These are phyloP conservation scores for Rhododendron mucronatum DNA, from an alignment of 148 eudicot species.

Conservation along the genomic window DNA sequence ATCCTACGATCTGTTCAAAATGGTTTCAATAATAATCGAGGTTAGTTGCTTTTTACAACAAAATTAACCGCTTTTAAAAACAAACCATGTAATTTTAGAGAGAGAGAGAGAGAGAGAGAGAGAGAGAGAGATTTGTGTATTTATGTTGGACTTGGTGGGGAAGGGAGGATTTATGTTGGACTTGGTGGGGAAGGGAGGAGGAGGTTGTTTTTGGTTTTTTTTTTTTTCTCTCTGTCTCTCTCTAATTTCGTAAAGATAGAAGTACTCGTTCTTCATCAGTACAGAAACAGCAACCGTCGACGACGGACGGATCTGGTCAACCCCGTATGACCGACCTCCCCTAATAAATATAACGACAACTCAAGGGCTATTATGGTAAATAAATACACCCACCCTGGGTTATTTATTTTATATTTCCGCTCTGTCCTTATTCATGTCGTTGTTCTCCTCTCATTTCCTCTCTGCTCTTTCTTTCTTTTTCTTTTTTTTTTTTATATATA, in stretches of 20 bases:
- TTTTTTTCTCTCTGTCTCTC: background rate
- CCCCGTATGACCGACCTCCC: slow-evolving; percentile 34
- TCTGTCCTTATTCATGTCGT: slow-evolving; percentile 8
- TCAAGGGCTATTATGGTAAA: slow-evolving; percentile 10
- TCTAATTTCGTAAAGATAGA: too few species aligned
- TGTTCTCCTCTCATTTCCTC: background rate
- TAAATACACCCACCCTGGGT: slow-evolving; percentile 1
- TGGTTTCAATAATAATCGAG: background rate
- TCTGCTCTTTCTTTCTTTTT: too few species aligned
- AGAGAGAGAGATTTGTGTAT: too few species aligned
- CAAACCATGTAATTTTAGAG: background rate
- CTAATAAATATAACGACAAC: background rate
- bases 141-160: too few species aligned
- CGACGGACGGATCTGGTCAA: slow-evolving; percentile 40
- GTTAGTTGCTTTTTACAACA: background rate
- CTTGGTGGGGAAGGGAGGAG: too few species aligned
- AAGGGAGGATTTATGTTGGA: too few species aligned
- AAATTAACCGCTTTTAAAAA: background rate
- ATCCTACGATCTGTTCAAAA: background rate
- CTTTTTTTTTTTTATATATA: background rate
- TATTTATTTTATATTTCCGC: slow-evolving; percentile 3
- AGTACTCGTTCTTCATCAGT: background rate
- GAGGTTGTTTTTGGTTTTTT: too few species aligned
- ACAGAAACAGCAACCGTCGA: background rate
- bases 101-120: background rate